Conservation (phyloP, 192 early-diverging fungal species). For the Podila epicladia region DNA sequence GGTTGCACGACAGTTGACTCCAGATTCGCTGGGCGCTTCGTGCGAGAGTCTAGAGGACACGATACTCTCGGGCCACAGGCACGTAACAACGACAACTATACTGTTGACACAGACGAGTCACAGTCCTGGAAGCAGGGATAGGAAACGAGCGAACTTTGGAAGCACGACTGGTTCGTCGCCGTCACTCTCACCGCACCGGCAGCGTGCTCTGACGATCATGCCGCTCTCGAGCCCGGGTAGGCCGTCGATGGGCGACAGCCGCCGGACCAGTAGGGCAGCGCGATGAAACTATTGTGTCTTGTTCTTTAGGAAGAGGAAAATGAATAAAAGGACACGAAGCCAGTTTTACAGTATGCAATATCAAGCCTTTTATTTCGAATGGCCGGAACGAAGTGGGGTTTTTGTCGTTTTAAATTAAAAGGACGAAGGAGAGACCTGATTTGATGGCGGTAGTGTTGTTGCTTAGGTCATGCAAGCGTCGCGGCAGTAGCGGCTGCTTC, state of each 20-base stretch:
- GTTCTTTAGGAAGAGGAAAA: too few species aligned
- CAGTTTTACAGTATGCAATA: too few species aligned
- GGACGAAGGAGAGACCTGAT: too few species aligned
- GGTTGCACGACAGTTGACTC: neutral
- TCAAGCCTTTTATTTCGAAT: too few species aligned
- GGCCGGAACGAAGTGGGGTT: too few species aligned
- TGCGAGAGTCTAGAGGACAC: neutral
- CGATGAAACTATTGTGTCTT: too few species aligned
- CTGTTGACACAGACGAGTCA: neutral
- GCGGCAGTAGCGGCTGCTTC: too few species aligned
- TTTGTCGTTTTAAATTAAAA: too few species aligned
- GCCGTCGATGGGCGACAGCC: neutral
- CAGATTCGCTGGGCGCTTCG: neutral
- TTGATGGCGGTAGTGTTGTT: too few species aligned
- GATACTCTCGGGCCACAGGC: neutral
- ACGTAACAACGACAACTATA: neutral
- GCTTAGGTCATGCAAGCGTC: too few species aligned
- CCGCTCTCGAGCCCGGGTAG: neutral
- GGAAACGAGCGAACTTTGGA: neutral
- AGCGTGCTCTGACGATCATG: slow-evolving; percentile 7
- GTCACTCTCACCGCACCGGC: neutral
- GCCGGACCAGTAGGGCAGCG: too few species aligned
- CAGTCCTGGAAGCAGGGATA: neutral
- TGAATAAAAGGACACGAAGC: too few species aligned
- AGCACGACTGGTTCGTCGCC: neutral